Evolutionary conservation across 2,329 filamentous ascomycete species (phyloP), one percentile per base, ranked within the genome.

Genomic region (Bipolaris sorokiniana): DNA sequence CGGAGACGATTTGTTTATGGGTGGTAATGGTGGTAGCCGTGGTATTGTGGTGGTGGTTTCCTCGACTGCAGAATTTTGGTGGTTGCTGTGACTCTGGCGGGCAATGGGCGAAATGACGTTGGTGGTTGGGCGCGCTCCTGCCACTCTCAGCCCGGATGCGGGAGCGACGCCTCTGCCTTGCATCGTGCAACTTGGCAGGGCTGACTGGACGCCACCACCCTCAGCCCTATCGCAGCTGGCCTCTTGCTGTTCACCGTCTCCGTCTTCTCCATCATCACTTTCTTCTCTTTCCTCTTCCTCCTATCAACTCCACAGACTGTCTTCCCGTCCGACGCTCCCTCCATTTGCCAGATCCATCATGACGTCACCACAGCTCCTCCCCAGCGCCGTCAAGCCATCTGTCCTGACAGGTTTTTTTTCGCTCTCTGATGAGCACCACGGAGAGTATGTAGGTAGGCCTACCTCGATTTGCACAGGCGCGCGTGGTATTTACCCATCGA

Each of bases 131-230:
- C 13, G 46, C 22, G 23, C 46, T n/a, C 33, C 59, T 53, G 47
- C 55, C 54, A 52, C 56, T 59, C 58, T 34, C 10, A 31, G 46
- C 33, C 46, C 46, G 9, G 38, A 57, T 41, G 48, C 59, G 63
- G 63, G 62, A 63, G 58, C 59, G 58, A 61, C 61, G 58, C 41
- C 55, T 54, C 56, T 48, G 38, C 45, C 57, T 61, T 51, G 52
- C 57, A 59, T 61, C 53, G 57, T 51, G 51, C 33, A 47, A 42
- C 60, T 62, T 59, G 61, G 62, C 63, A 69, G 61, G 62, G 61
- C 63, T 59, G 58, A 34, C 40, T 45, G 26, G 26, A 16, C 36
- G 31, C 26, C 31, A n/a, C 18, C 41, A 46, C 33, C 42, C 26
- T 40, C 23, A n/a, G 26, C 23, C 40, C 33, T 49, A 22, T 31